Percentiles rank a stretch among this genome's conserved stretches.
These are phyloP conservation scores for Geotrichum phurueaensis DNA, from an alignment of 1,139 yeast species.

Conservation along the genomic window DNA sequence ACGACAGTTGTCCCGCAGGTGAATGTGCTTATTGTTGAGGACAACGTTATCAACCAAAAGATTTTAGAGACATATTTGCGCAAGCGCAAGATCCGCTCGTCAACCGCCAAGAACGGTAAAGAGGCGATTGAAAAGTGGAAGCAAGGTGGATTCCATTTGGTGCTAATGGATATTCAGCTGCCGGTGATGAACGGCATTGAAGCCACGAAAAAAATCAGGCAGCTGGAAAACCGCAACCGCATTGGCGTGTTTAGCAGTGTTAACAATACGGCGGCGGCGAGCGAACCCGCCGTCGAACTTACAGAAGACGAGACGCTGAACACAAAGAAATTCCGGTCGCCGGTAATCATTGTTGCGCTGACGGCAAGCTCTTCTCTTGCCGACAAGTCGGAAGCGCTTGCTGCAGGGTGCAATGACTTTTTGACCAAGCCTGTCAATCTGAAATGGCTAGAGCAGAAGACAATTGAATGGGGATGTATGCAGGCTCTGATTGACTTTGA, in stretches of 20 bases:
- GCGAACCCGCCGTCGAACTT: slow-evolving; percentile 4
- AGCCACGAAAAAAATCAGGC: slow-evolving; percentile 82
- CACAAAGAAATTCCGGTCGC: slow-evolving; percentile 62
- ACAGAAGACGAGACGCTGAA: slow-evolving; percentile 49
- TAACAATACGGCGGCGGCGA: too few relatives aligned
- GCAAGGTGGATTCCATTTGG: slow-evolving; percentile 84
- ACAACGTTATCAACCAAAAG: slow-evolving; percentile 88
- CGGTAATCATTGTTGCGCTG: slow-evolving; percentile 91
- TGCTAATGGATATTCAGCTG: slow-evolving; percentile 89
- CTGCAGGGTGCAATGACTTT: slow-evolving; percentile 96
- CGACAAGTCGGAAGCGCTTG: slow-evolving; percentile 83
- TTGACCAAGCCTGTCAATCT: slow-evolving; percentile 94
- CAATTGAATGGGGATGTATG: slow-evolving; percentile 92
- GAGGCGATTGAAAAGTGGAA: slow-evolving; percentile 93
- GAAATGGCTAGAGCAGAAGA: slow-evolving; percentile 89
- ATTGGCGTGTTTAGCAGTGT: slow-evolving; percentile 59
- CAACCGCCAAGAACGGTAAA: slow-evolving; percentile 83
- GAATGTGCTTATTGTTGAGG: slow-evolving; percentile 89
- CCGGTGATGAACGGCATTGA: slow-evolving; percentile 93
- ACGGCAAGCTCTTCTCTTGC: slow-evolving; percentile 85
- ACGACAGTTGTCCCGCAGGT: slow-evolving; percentile 54
- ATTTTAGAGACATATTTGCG: slow-evolving; percentile 88
- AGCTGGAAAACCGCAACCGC: slow-evolving; percentile 70
- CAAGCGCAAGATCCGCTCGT: slow-evolving; percentile 77
- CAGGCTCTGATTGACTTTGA: slow-evolving; percentile 95